Percentiles rank a stretch among this genome's conserved stretches.
Conservation (phyloP, 768 basidiomycete genomes). For the Dendrothele bispora region DNA sequence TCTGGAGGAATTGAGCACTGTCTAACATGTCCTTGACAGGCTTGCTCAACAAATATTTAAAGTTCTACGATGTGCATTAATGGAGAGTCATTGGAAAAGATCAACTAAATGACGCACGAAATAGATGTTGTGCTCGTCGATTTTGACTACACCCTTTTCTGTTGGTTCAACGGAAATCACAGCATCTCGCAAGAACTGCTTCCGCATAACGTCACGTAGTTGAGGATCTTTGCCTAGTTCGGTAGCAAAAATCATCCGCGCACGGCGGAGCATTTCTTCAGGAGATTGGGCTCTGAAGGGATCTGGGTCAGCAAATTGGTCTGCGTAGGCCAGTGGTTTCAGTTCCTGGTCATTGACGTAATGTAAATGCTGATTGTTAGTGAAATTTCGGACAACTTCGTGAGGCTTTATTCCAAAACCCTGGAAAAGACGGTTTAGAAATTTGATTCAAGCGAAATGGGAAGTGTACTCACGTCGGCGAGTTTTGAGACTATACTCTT, state of each 20-base stretch:
- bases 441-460: background rate
- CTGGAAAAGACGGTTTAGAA: constrained; percentile 36
- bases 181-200: constrained; percentile 72
- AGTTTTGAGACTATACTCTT: constrained; percentile 75
- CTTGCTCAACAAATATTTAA: constrained; percentile 91
- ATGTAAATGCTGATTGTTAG: constrained; percentile 56
- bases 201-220: constrained; percentile 75
- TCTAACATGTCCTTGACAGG: constrained; percentile 68
- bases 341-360: constrained; percentile 82
- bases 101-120: constrained; percentile 47
- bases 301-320: constrained; percentile 80
- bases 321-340: constrained; percentile 78
- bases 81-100: background rate
- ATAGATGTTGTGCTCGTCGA: constrained; percentile 71
- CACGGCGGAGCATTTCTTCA: constrained; percentile 70
- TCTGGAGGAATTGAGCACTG: constrained; percentile 82
- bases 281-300: constrained; percentile 53
- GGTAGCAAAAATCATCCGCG: constrained; percentile 81
- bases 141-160: constrained; percentile 78
- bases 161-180: constrained; percentile 82
- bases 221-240: constrained; percentile 94
- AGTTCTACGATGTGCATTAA: constrained; percentile 55
- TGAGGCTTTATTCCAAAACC: constrained; percentile 83
- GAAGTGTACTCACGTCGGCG: constrained; percentile 61
- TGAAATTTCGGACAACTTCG: constrained; percentile 84